Percentiles rank a stretch among this genome's conserved stretches.
Evolutionary conservation across 768 basidiomycete species (phyloP).

Genomic region (Lyophyllum semitale): DNA sequence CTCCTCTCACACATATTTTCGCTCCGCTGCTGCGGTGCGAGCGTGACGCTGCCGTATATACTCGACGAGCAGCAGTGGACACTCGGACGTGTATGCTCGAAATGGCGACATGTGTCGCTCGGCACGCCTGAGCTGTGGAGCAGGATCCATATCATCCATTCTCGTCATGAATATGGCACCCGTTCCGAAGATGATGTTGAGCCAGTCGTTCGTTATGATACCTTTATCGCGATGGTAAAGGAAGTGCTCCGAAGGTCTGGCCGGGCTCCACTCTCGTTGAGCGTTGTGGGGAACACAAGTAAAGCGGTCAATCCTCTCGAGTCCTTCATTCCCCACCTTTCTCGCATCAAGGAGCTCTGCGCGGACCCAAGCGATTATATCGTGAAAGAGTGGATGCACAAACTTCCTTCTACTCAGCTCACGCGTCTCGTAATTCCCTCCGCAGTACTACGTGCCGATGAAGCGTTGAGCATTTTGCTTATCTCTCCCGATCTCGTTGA

Average conservation of each 20-base stretch:
- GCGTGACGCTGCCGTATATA: neutral
- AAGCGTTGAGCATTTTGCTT: neutral
- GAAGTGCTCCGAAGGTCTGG: neutral
- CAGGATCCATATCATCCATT: neutral
- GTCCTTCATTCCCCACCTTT: constrained; percentile 3
- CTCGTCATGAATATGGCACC: neutral
- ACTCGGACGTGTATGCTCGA: constrained; percentile 2
- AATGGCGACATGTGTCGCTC: constrained; percentile 7
- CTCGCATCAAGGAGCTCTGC: neutral
- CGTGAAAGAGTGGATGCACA: neutral
- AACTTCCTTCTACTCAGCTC: constrained; percentile 5
- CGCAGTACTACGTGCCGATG: neutral
- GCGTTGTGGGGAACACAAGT: neutral
- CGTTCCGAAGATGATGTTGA: too few species aligned
- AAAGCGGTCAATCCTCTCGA: neutral
- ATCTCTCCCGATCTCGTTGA: neutral
- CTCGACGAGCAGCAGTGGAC: neutral
- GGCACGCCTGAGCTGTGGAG: constrained; percentile 7
- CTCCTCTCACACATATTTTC: constrained; percentile 5
- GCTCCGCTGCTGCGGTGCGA: neutral
- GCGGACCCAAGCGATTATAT: neutral
- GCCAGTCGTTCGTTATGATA: neutral
- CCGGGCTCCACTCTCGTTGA: neutral
- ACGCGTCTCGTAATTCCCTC: constrained; percentile 2
- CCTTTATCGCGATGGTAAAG: neutral